Evolutionary conservation across 2,329 filamentous ascomycete genomes (phyloP), one percentile per base, ranked within the genome.

Genomic region (Colletotrichum neosansevieriae): DNA sequence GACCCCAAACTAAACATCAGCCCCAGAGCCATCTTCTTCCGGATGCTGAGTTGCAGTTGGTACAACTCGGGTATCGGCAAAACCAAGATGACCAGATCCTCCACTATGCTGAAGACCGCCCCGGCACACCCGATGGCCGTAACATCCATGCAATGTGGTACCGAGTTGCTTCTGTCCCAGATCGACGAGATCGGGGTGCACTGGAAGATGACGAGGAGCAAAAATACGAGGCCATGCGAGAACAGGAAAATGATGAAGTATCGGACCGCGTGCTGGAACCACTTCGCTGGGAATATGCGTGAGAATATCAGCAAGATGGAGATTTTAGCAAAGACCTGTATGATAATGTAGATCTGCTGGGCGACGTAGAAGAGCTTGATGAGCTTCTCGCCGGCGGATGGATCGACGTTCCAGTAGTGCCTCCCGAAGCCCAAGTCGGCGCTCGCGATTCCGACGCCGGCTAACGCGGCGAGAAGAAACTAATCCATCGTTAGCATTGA

Each of bases 1-100:
- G 88, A 83, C 70, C 89, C 90, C 63, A 91, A 87, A 70, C 87
- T 86, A 75, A 92, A 92, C 1, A 90, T 91, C 53, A 91, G 78
- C 49, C 90, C 82, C 17, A 92, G 76, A 24, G 91, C 91, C 21
- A 88, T 83, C 77, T 91, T 92, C 72, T 92, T 89, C 70, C 88
- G 91, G 67, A 77, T 82, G 2, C 89, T 88, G 13, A 92, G 78
- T 29, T 86, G 86, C 83, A 92, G 88, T 45, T 83, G 82, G 4
- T 87, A 87, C 62, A 92, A 76, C 44, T 91, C 87, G 2, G 88
- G 88, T 79, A 91, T 88, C 0, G 89, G 89, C 12, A 91, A 80
- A 50, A 91, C 85, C n/a, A 92, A 80, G 36, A 92, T 87, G 44
- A 88, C 85, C 38, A 92, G 78, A 71, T 92, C 90, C 17, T 90